Evolutionary conservation across 306 rosid species (phyloP).

Genomic region (Quercus mongolica): DNA sequence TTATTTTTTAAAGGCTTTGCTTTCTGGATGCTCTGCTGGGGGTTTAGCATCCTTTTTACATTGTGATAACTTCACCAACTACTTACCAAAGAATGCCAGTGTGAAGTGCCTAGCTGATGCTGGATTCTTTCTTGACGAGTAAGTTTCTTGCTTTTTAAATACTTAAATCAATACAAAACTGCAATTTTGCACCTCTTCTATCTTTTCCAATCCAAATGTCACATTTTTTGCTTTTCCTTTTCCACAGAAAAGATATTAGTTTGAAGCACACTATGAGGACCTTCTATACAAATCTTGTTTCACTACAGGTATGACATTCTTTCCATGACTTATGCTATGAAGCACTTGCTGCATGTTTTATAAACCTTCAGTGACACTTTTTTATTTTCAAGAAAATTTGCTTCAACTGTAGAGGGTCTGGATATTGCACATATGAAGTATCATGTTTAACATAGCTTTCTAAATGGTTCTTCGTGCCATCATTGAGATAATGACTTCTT

Average conservation of each 20-base stretch:
- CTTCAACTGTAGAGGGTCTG: not conserved
- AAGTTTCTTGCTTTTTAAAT: constrained; percentile 12
- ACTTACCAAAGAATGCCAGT: constrained; percentile 59
- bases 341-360: not conserved
- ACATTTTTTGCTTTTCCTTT: not conserved
- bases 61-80: constrained; percentile 63
- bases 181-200: not conserved
- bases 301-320: constrained; percentile 57
- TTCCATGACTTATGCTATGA: not conserved
- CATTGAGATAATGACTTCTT: not conserved
- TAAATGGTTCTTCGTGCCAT: not conserved
- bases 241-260: constrained; percentile 62
- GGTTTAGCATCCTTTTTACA: constrained; percentile 88
- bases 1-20: constrained; percentile 62
- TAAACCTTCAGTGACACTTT: not conserved
- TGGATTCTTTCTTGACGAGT: constrained; percentile 87
- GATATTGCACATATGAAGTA: not conserved
- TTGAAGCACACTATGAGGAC: constrained; percentile 65
- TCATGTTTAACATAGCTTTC: not conserved
- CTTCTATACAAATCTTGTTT: constrained; percentile 56
- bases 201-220: not conserved
- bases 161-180: not conserved
- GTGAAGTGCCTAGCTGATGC: constrained; percentile 96
- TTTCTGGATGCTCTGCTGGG: constrained; percentile 98
- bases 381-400: not conserved